phyloP scores from a whole-genome alignment of 345 rosid species.

The Pugionium dolabratum region DNA sequence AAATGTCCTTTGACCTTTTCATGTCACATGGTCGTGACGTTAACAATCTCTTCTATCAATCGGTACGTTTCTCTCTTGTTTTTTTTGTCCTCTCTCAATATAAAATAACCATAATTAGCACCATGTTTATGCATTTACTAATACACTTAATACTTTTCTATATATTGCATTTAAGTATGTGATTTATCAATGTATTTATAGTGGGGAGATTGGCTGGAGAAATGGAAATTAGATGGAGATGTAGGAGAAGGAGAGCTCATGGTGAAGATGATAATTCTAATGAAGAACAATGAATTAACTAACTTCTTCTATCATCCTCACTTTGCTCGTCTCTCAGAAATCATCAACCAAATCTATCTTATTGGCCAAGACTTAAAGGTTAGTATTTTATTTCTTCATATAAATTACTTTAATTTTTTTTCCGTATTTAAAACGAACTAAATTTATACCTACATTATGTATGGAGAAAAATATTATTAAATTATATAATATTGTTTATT shows the following conservation, averaged over 20 bases:
- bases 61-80: conserved; percentile 52
- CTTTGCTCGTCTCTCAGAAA: conserved; percentile 46
- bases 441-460: no score
- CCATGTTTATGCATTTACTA: no score
- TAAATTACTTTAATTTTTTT: background rate
- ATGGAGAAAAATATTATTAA: no score
- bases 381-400: conserved; percentile 29
- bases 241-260: conserved; percentile 69
- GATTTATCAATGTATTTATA: conserved; percentile 26
- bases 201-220: conserved; percentile 85
- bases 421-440: no score
- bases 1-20: conserved; percentile 57
- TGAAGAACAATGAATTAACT: conserved; percentile 35
- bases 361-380: conserved; percentile 50
- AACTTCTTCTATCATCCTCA: conserved; percentile 47
- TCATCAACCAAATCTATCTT: conserved; percentile 47
- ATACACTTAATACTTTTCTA: no score
- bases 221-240: conserved; percentile 46
- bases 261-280: conserved; percentile 56
- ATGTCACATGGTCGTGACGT: conserved; percentile 64
- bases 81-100: background rate
- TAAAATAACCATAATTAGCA: no score
- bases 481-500: no score
- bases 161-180: background rate
- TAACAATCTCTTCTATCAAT: conserved; percentile 46